These are phyloP conservation scores for Stachybotrys chlorohalonatus DNA, from an alignment of 2,329 filamentous ascomycete genomes.

Conservation along the genomic window DNA sequence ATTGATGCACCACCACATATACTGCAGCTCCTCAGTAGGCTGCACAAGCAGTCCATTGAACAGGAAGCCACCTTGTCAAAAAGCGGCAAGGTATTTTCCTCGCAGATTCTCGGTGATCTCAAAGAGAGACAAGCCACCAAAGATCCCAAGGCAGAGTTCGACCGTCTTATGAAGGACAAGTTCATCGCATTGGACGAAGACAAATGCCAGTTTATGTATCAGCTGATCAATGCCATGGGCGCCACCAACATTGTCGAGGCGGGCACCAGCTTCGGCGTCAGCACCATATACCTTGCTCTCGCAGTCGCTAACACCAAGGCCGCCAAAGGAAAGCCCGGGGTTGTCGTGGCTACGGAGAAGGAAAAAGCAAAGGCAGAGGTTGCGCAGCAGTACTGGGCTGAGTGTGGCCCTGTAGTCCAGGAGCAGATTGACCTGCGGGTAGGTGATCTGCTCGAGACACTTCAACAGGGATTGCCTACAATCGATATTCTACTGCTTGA, in stretches of 20 bases:
- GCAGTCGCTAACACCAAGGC: constrained; percentile 39
- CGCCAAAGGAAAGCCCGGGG: constrained; percentile 8
- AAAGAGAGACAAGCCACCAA: not conserved
- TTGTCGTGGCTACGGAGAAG: constrained; percentile 52
- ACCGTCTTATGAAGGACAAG: constrained; percentile 27
- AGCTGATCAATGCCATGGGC: constrained; percentile 36
- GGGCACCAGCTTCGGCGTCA: constrained; percentile 53
- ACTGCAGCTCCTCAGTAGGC: constrained; percentile 2
- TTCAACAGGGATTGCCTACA: constrained; percentile 31
- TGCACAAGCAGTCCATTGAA: constrained; percentile 4
- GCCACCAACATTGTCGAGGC: constrained; percentile 48
- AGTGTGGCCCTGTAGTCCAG: constrained; percentile 38
- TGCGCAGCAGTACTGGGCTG: constrained; percentile 45
- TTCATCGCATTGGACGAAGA: constrained; percentile 52
- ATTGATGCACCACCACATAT: constrained; percentile 3
- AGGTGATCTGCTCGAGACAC: constrained; percentile 47
- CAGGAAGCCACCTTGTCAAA: constrained; percentile 3
- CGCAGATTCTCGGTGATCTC: constrained; percentile 1
- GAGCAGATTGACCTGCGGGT: constrained; percentile 45
- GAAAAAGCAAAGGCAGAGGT: constrained; percentile 41
- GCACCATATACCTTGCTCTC: constrained; percentile 52
- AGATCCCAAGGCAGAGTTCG: not conserved
- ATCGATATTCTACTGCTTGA: constrained; percentile 53
- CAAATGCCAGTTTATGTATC: constrained; percentile 49
- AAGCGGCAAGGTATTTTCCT: constrained; percentile 4